Conservation (phyloP, 2,329 filamentous ascomycete genomes). For the Zelopaecilomyces penicillatus region DNA sequence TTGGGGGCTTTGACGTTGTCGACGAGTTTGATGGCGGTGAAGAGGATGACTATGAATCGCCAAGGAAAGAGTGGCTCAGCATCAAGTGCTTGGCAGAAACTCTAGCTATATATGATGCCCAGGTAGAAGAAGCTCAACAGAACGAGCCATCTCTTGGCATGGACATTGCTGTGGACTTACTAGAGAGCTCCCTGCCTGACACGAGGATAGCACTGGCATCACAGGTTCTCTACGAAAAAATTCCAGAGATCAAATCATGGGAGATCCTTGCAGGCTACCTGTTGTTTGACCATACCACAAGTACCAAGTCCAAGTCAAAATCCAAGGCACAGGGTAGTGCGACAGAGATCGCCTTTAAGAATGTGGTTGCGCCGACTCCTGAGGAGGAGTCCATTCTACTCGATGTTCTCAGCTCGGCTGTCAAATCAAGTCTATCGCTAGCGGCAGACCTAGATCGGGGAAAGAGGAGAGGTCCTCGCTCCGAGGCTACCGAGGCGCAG, state of each 20-base stretch:
- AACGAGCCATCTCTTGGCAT: slow-evolving; percentile 36
- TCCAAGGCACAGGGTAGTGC: slow-evolving; percentile 42
- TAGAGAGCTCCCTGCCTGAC: slow-evolving; percentile 60
- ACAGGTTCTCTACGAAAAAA: slow-evolving; percentile 74
- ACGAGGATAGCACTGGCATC: slow-evolving; percentile 81
- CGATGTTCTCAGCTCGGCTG: slow-evolving; percentile 75
- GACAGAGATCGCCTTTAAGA: slow-evolving; percentile 56
- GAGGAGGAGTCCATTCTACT: slow-evolving; percentile 78
- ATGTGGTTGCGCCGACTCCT: slow-evolving; percentile 62
- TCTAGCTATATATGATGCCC: slow-evolving; percentile 70
- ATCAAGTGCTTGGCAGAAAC: slow-evolving; percentile 85
- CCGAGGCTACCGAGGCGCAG: slow-evolving; percentile 61
- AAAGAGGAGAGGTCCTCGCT: slow-evolving; percentile 49
- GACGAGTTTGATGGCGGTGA: slow-evolving; percentile 66
- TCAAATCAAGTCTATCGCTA: slow-evolving; percentile 64
- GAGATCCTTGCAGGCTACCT: slow-evolving; percentile 83
- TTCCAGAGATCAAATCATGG: slow-evolving; percentile 78
- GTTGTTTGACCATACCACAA: slow-evolving; percentile 78
- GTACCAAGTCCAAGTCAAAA: slow-evolving; percentile 43
- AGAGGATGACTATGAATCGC: slow-evolving; percentile 68
- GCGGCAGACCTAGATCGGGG: slow-evolving; percentile 55
- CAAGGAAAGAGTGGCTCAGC: slow-evolving; percentile 78
- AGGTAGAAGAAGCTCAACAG: slow-evolving; percentile 50
- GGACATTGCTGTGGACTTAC: slow-evolving; percentile 43
- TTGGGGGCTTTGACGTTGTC: slow-evolving; percentile 70